Conservation (phyloP, 495 filamentous ascomycete genomes). For the Tetracladium marchalianum region DNA sequence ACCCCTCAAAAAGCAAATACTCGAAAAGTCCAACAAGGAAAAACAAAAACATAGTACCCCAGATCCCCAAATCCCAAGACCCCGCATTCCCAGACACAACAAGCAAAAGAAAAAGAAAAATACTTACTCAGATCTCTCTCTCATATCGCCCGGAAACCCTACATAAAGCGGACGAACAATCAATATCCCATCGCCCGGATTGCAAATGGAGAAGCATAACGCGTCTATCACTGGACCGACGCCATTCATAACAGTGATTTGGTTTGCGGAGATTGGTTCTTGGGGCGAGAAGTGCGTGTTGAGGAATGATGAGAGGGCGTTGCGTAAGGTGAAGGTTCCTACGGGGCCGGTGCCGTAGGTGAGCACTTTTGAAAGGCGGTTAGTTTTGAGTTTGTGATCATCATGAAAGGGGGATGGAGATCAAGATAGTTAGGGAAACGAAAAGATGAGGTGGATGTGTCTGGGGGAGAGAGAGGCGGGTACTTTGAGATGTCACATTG, state of each 20-base stretch:
- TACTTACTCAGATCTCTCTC: background rate
- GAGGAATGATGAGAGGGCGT: background rate
- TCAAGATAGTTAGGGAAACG: background rate
- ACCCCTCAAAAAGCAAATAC: too few species aligned
- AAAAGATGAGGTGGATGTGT: background rate
- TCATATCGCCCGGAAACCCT: background rate
- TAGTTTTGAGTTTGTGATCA: background rate
- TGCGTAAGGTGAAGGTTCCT: background rate
- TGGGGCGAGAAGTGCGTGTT: background rate
- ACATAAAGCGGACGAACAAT: slow-evolving; percentile 1
- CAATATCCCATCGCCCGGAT: slow-evolving; percentile 4
- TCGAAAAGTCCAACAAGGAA: too few species aligned
- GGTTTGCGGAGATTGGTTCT: background rate
- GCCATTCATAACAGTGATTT: slow-evolving; percentile 1
- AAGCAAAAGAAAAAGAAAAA: too few species aligned
- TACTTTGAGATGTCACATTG: slow-evolving; percentile 1
- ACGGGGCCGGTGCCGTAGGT: slow-evolving; percentile 4
- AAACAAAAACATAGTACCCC: too few species aligned
- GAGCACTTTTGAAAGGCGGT: background rate
- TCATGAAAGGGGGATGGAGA: too few species aligned
- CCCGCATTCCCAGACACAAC: too few species aligned
- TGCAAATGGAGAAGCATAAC: slow-evolving; percentile 1
- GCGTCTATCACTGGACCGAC: slow-evolving; percentile 3
- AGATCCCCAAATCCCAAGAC: too few species aligned
- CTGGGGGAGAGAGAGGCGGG: background rate